These are phyloP conservation scores for Circinella umbellata DNA, from an alignment of 371 early-diverging fungal genomes.

Conservation along the genomic window DNA sequence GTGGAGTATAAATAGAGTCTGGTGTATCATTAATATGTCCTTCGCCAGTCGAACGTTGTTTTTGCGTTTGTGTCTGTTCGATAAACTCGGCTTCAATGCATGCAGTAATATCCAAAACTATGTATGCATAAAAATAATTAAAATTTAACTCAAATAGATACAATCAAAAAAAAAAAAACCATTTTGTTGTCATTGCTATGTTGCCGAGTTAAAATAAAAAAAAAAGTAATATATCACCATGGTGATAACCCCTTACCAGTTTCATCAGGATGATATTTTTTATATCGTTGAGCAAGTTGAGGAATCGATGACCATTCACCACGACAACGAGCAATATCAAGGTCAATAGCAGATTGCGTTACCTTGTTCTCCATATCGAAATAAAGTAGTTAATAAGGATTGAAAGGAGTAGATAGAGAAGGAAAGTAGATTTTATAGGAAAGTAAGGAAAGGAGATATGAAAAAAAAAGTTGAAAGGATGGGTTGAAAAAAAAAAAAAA, in stretches of 20 bases:
- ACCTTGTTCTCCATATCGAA: constrained; percentile 6
- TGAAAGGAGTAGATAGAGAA: too few species aligned
- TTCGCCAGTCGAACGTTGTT: not conserved
- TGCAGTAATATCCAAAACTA: constrained; percentile 31
- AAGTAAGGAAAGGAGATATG: too few species aligned
- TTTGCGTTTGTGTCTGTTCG: constrained; percentile 19
- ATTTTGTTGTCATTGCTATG: too few species aligned
- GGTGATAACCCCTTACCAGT: constrained; percentile 45
- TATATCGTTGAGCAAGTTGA: constrained; percentile 66
- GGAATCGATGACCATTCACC: constrained; percentile 63
- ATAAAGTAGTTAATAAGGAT: too few species aligned
- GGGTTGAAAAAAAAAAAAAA: not conserved
- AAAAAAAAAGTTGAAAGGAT: not conserved
- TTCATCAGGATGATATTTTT: constrained; percentile 68
- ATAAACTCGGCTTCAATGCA: constrained; percentile 33
- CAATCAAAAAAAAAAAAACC: constrained; percentile 3
- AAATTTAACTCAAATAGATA: not conserved
- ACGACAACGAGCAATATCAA: constrained; percentile 63
- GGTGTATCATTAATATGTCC: constrained; percentile 17
- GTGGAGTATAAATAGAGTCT: not conserved
- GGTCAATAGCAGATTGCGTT: constrained; percentile 23
- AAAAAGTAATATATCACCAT: too few species aligned
- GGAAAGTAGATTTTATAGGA: not conserved
- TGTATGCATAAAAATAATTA: not conserved
- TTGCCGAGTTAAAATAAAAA: too few species aligned